Evolutionary conservation across 352 stramenopile species (phyloP).

Genomic region (Phytophthora sp.): DNA sequence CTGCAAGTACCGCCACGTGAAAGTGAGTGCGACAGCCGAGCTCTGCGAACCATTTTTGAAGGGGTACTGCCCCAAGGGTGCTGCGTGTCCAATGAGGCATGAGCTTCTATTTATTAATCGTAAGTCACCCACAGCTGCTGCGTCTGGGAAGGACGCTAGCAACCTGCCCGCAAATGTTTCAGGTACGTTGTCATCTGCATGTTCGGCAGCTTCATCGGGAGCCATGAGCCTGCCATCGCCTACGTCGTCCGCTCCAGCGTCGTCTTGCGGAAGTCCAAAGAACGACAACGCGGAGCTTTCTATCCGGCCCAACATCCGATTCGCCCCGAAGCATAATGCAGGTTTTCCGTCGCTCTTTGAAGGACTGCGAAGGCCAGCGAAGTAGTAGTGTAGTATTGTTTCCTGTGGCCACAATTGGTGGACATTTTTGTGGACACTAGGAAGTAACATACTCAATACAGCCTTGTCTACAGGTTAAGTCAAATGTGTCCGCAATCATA

Average conservation of each 20-base stretch:
- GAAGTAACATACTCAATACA: background rate
- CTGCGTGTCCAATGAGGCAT: slow-evolving; percentile 62
- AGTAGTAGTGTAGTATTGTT: slow-evolving; percentile 15
- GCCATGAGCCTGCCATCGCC: background rate
- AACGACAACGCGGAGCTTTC: slow-evolving; percentile 39
- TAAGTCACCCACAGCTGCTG: slow-evolving; percentile 1
- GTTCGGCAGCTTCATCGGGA: slow-evolving; percentile 9
- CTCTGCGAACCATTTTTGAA: slow-evolving; percentile 69
- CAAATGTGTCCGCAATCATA: no score
- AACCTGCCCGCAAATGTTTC: slow-evolving; percentile 14
- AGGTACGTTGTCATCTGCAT: slow-evolving; percentile 46
- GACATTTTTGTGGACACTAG: slow-evolving; percentile 5
- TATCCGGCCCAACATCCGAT: slow-evolving; percentile 75
- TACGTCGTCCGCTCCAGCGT: slow-evolving; percentile 8
- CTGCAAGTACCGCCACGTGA: slow-evolving; percentile 84
- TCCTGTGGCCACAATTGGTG: slow-evolving; percentile 13
- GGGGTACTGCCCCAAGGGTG: slow-evolving; percentile 71
- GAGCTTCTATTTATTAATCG: slow-evolving; percentile 47
- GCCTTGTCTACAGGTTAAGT: no score
- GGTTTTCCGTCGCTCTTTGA: slow-evolving; percentile 59
- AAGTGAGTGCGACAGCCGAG: slow-evolving; percentile 71
- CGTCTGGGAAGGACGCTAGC: slow-evolving; percentile 4
- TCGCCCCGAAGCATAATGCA: slow-evolving; percentile 55
- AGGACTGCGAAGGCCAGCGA: slow-evolving; percentile 26
- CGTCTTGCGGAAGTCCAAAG: slow-evolving; percentile 10